phyloP scores from a whole-genome alignment of 495 filamentous ascomycete genomes.

The Penicillium pancosmium region DNA sequence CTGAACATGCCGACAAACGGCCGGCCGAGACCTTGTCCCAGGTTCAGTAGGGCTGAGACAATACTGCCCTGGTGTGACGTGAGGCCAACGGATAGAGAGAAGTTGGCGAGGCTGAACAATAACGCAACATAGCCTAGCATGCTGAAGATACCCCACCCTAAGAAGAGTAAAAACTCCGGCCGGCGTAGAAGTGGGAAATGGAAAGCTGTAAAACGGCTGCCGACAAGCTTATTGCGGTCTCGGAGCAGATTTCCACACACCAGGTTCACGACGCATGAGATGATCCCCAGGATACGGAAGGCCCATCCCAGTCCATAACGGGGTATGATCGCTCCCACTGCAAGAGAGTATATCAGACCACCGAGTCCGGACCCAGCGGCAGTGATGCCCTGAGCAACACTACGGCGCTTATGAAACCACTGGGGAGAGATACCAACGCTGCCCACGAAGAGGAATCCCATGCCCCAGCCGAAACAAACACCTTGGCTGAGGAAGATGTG shows the following conservation, averaged over 20 bases:
- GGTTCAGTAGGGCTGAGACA: conserved; percentile 71
- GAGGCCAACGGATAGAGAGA: conserved; percentile 68
- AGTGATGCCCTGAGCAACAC: conserved; percentile 73
- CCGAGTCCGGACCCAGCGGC: conserved; percentile 76
- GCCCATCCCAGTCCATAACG: conserved; percentile 68
- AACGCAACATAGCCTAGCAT: conserved; percentile 78
- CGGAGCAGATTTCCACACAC: conserved; percentile 62
- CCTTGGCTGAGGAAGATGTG: conserved; percentile 78
- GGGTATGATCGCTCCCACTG: conserved; percentile 57
- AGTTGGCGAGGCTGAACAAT: conserved; percentile 76
- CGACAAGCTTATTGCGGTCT: conserved; percentile 71
- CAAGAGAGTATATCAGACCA: conserved; percentile 63
- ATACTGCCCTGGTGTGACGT: conserved; percentile 67
- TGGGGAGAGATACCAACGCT: conserved; percentile 73
- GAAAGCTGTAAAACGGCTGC: conserved; percentile 63
- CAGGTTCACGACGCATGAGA: conserved; percentile 66
- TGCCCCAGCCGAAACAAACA: conserved; percentile 71
- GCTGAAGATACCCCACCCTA: conserved; percentile 70
- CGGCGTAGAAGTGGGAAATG: conserved; percentile 62
- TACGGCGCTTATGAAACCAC: conserved; percentile 73
- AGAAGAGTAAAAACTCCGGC: conserved; percentile 63
- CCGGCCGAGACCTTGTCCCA: conserved; percentile 69
- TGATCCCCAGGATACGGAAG: conserved; percentile 70
- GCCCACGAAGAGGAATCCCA: conserved; percentile 76
- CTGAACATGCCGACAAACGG: conserved; percentile 75